Conservation (phyloP, 83 land plant species). For the Diphasiastrum complanatum region DNA sequence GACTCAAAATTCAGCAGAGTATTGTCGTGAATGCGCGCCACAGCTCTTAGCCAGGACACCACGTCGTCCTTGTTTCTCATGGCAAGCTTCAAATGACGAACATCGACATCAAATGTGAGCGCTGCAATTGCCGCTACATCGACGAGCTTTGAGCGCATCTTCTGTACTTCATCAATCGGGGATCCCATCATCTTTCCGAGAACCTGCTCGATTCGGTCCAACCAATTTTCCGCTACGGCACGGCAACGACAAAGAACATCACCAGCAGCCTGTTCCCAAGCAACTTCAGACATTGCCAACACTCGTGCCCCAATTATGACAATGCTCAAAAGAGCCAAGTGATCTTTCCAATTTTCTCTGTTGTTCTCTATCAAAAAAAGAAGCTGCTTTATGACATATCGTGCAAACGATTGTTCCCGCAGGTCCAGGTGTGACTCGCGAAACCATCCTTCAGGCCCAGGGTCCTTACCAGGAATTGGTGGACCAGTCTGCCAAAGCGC, state of each 20-base stretch:
- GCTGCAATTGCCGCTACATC: slow-evolving; percentile 18
- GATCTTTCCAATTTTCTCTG: slow-evolving; percentile 11
- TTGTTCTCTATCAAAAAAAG: not conserved
- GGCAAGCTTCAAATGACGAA: slow-evolving; percentile 5
- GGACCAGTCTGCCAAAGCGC: slow-evolving; percentile 17
- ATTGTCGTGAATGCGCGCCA: slow-evolving; percentile 15
- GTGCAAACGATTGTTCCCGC: slow-evolving; percentile 8
- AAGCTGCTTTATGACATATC: not conserved
- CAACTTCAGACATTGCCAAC: slow-evolving; percentile 8
- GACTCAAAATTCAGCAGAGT: slow-evolving; percentile 7
- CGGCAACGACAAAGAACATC: slow-evolving; percentile 3
- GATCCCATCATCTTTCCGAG: slow-evolving; percentile 10
- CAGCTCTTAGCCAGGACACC: slow-evolving; percentile 4
- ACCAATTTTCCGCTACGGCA: slow-evolving; percentile 7
- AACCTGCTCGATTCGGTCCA: slow-evolving; percentile 8
- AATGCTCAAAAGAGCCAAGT: slow-evolving; percentile 9
- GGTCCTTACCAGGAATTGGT: not conserved
- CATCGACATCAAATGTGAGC: slow-evolving; percentile 16
- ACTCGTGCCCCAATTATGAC: slow-evolving; percentile 5
- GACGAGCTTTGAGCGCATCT: slow-evolving; percentile 8
- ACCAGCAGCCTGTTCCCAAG: slow-evolving; percentile 3
- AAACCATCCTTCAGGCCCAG: not conserved
- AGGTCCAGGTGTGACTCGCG: slow-evolving; percentile 13
- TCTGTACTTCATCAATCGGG: slow-evolving; percentile 11
- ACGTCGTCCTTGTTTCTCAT: not conserved